Percentiles rank a stretch among this genome's conserved stretches.
These are phyloP conservation scores for Scutellaria baicalensis DNA, from an alignment of 257 asterid species.

Conservation along the genomic window DNA sequence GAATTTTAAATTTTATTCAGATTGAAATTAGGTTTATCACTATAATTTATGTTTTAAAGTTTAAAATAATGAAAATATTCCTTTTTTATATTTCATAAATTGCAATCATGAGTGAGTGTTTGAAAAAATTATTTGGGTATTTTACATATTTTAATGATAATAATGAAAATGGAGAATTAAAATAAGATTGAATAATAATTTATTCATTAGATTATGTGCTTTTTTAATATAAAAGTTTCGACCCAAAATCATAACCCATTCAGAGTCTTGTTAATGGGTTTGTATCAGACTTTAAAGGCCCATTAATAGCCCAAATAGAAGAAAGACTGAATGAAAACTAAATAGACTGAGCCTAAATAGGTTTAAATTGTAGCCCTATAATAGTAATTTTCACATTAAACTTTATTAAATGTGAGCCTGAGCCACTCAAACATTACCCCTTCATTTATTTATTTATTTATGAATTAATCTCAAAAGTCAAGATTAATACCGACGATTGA, in stretches of 20 bases:
- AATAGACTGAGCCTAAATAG: neutral
- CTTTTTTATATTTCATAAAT: too few species aligned
- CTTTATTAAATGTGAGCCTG: neutral
- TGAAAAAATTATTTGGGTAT: too few species aligned
- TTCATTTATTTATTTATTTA: neutral
- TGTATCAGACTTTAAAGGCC: neutral
- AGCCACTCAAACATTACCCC: conserved; percentile 1
- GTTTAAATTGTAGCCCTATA: neutral
- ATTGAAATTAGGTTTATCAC: neutral
- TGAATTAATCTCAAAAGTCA: neutral
- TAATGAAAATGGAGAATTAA: too few species aligned
- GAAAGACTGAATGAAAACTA: neutral
- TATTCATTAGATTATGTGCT: too few species aligned
- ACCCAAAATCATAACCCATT: too few species aligned
- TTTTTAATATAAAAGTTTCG: too few species aligned
- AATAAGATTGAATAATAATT: too few species aligned
- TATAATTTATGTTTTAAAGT: too few species aligned
- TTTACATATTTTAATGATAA: too few species aligned
- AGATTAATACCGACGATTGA: neutral
- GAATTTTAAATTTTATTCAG: neutral
- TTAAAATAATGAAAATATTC: too few species aligned
- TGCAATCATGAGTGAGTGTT: too few species aligned
- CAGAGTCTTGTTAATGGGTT: too few species aligned
- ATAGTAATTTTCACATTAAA: neutral
- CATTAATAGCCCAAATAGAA: neutral